phyloP scores from a whole-genome alignment of 306 rosid species.

The Coriaria nepalensis region DNA sequence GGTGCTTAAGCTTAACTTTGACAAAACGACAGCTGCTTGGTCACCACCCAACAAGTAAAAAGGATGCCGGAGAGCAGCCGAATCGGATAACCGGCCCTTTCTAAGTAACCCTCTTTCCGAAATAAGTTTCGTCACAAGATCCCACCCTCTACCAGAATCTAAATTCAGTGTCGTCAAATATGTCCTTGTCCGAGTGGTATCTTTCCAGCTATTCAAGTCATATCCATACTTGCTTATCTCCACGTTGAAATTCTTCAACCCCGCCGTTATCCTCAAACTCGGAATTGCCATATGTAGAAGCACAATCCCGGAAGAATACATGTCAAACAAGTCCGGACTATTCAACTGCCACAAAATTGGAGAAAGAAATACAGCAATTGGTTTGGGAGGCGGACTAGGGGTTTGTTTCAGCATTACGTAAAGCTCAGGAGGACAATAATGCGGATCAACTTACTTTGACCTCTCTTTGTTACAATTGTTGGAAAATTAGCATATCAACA shows the following conservation, averaged over 20 bases:
- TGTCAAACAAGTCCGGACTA: conserved; percentile 91
- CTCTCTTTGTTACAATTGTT: conserved; percentile 67
- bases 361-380: conserved; percentile 81
- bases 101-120: conserved; percentile 58
- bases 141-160: conserved; percentile 90
- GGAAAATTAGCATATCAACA: no score
- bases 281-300: conserved; percentile 93
- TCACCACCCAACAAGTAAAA: conserved; percentile 80
- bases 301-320: conserved; percentile 93
- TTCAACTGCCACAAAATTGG: conserved; percentile 95
- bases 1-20: conserved; percentile 49
- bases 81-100: conserved; percentile 72
- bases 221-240: conserved; percentile 54
- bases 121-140: conserved; percentile 65
- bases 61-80: conserved; percentile 82
- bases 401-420: conserved; percentile 90
- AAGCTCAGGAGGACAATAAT: conserved; percentile 81
- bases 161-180: conserved; percentile 60
- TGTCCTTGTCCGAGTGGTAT: conserved; percentile 41
- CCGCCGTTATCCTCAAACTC: conserved; percentile 51
- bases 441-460: conserved; percentile 83
- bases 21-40: conserved; percentile 88
- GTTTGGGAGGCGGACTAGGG: conserved; percentile 86
- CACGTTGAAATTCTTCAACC: conserved; percentile 72
- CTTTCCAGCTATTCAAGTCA: conserved; percentile 78